Percentiles rank a stretch among this genome's conserved stretches.
Conservation (phyloP, 179 eudicot genomes). For the Silene noctiflora region DNA sequence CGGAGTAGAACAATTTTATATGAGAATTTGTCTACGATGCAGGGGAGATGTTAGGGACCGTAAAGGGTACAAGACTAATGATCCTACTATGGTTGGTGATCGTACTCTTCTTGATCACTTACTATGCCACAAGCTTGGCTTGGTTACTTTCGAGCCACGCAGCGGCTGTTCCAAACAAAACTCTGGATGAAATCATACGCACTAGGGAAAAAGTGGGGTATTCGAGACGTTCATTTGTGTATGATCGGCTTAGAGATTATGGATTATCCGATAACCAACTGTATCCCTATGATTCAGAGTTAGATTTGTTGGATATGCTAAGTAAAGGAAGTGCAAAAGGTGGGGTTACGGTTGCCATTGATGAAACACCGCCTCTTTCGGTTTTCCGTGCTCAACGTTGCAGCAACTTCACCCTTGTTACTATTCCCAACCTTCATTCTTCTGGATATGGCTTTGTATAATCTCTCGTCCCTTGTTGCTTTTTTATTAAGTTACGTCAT, state of each 20-base stretch:
- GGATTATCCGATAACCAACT: not conserved
- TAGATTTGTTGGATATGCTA: not conserved
- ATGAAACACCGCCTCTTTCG: not conserved
- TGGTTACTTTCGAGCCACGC: not conserved
- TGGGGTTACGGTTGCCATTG: not conserved
- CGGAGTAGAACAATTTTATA: not conserved
- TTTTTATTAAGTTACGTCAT: too few species aligned
- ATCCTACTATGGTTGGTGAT: slow-evolving; percentile 4
- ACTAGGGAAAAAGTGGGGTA: not conserved
- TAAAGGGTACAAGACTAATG: not conserved
- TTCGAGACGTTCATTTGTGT: not conserved
- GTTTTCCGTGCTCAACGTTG: slow-evolving; percentile 8
- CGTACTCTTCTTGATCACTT: slow-evolving; percentile 1
- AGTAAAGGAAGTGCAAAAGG: not conserved
- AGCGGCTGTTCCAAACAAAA: not conserved
- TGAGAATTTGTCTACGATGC: not conserved
- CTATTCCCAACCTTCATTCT: not conserved
- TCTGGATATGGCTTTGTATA: slow-evolving; percentile 15
- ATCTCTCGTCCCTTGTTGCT: not conserved
- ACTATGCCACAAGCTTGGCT: not conserved
- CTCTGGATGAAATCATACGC: not conserved
- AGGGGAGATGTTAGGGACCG: not conserved
- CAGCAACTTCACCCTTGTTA: slow-evolving; percentile 4
- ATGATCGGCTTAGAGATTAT: not conserved
- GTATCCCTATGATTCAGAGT: slow-evolving; percentile 1